phyloP scores from a whole-genome alignment of 352 stramenopile genomes.

The Phytophthora hibernalis region DNA sequence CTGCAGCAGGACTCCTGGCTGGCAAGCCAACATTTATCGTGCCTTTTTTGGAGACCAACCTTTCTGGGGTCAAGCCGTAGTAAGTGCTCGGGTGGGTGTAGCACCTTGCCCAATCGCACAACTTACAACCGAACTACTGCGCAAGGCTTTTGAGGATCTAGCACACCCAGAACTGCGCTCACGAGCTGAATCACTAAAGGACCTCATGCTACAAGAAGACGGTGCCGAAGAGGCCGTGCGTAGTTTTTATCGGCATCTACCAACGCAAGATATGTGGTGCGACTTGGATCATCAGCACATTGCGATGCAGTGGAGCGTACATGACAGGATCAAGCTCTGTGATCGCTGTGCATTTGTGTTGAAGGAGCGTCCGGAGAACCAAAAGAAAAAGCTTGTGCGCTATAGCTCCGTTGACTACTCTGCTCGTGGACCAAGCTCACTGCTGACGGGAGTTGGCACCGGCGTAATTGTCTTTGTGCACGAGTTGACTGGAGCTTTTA shows the following conservation, averaged over 20 bases:
- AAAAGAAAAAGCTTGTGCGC: constrained; percentile 36
- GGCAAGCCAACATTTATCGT: constrained; percentile 93
- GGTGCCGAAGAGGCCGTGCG: constrained; percentile 81
- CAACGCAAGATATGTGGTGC: constrained; percentile 86
- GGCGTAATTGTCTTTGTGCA: constrained; percentile 30
- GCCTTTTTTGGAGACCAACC: constrained; percentile 95
- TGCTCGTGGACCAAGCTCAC: constrained; percentile 51
- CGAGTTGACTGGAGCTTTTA: constrained; percentile 50
- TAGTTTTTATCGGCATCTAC: constrained; percentile 88
- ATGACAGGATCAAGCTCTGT: constrained; percentile 48
- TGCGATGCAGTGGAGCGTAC: constrained; percentile 43
- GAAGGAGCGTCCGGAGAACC: constrained; percentile 34
- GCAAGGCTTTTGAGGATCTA: constrained; percentile 73
- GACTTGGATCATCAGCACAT: constrained; percentile 41
- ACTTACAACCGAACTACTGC: constrained; percentile 80
- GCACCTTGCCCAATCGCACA: constrained; percentile 80
- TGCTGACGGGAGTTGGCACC: constrained; percentile 44
- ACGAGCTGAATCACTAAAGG: constrained; percentile 52
- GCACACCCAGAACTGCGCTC: constrained; percentile 48
- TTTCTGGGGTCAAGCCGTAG: constrained; percentile 92
- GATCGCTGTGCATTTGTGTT: constrained; percentile 46
- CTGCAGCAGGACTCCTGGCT: constrained; percentile 87
- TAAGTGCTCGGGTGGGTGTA: constrained; percentile 79
- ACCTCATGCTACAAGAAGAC: constrained; percentile 80
- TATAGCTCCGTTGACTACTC: constrained; percentile 57